Evolutionary conservation across 106 monocot genomes (phyloP).

Genomic region (Iris macrosiphon): DNA sequence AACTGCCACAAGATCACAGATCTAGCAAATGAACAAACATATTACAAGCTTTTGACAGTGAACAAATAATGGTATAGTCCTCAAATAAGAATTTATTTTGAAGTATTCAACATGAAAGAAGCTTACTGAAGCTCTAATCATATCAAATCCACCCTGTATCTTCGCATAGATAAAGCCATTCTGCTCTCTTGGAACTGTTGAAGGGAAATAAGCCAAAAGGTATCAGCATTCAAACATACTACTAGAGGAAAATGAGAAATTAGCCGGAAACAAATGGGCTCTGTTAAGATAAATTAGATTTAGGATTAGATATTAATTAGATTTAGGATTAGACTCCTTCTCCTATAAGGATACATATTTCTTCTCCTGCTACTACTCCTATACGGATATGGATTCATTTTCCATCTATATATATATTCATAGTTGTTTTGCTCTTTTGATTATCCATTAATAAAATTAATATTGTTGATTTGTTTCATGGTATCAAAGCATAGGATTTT

Average conservation of each 20-base stretch:
- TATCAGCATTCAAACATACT: background rate
- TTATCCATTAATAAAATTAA: too few species aligned
- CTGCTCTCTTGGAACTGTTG: slow-evolving; percentile 41
- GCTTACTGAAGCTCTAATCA: slow-evolving; percentile 69
- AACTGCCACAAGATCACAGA: slow-evolving; percentile 76
- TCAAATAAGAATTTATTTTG: background rate
- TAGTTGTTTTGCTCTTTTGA: too few species aligned
- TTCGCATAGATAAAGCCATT: slow-evolving; percentile 76
- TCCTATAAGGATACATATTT: too few species aligned
- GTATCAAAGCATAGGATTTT: too few species aligned
- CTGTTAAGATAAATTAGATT: too few species aligned
- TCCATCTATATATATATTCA: too few species aligned
- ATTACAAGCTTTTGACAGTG: slow-evolving; percentile 7
- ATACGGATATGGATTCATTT: too few species aligned
- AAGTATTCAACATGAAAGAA: background rate
- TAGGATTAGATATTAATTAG: too few species aligned
- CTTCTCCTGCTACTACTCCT: too few species aligned
- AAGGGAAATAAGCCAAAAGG: slow-evolving; percentile 10
- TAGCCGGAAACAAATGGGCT: background rate
- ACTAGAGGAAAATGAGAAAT: background rate
- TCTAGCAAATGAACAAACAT: slow-evolving; percentile 32
- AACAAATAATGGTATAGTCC: background rate
- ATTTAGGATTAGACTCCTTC: too few species aligned
- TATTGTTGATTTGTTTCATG: too few species aligned
- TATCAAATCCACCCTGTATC: slow-evolving; percentile 79